Evolutionary conservation across 768 basidiomycete genomes (phyloP).

Genomic region (Tylopilus sp.): DNA sequence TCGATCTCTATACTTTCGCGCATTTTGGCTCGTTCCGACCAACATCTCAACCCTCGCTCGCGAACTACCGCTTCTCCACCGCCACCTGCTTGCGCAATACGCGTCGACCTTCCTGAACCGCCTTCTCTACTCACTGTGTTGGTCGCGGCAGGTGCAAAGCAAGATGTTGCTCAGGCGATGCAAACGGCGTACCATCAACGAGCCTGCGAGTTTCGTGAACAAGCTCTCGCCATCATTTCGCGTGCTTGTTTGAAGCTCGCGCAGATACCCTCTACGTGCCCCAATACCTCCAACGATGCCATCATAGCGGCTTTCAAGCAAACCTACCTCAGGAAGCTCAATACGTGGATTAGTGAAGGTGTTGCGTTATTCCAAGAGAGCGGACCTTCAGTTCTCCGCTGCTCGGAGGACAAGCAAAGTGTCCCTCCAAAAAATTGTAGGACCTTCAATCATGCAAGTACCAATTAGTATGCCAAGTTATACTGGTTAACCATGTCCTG

Average conservation of each 20-base stretch:
- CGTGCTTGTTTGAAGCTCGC: constrained; percentile 1
- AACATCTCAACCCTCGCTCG: constrained; percentile 1
- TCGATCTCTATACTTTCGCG: too few relatives aligned
- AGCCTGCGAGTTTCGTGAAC: constrained; percentile 3
- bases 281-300: not conserved
- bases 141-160: constrained; percentile 1
- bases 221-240: not conserved
- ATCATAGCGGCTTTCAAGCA: constrained; percentile 4
- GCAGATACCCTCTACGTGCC: not conserved
- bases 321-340: not conserved
- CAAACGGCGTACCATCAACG: not conserved
- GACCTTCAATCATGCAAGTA: not conserved
- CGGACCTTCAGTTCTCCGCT: not conserved
- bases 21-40: not conserved
- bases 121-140: not conserved
- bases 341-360: not conserved
- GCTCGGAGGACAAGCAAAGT: not conserved
- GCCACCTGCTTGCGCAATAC: not conserved
- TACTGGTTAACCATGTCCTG: not conserved
- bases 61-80: not conserved
- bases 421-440: not conserved
- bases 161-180: not conserved
- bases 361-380: not conserved
- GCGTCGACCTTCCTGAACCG: constrained; percentile 5
- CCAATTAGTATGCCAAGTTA: not conserved